phyloP scores from a whole-genome alignment of 148 eudicot genomes.

The Fagopyrum homotropicum region DNA sequence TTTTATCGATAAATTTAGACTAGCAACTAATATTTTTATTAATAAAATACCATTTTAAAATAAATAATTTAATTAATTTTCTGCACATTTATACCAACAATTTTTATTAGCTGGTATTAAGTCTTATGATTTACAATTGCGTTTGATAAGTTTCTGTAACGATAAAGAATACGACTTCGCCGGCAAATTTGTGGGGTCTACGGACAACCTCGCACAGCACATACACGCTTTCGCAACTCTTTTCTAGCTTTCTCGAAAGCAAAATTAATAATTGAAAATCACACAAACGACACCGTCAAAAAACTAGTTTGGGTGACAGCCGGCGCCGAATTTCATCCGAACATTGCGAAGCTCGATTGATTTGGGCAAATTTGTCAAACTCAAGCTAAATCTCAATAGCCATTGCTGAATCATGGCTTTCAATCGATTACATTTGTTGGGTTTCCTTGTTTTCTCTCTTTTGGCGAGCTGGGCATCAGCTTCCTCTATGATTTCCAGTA shows the following conservation, averaged over 20 bases:
- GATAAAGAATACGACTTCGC: background rate
- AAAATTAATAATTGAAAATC: background rate
- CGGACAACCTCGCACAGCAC: slow-evolving; percentile 14
- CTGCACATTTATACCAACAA: too few relatives aligned
- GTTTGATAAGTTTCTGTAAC: too few relatives aligned
- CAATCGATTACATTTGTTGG: slow-evolving; percentile 21
- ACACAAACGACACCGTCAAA: background rate
- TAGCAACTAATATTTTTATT: too few relatives aligned
- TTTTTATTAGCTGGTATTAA: too few relatives aligned
- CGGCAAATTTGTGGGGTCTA: slow-evolving; percentile 9
- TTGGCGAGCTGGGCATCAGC: slow-evolving; percentile 34
- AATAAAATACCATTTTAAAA: too few relatives aligned
- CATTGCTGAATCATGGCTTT: slow-evolving; percentile 26
- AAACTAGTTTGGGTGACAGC: background rate
- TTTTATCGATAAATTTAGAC: too few relatives aligned
- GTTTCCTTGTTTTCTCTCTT: slow-evolving; percentile 42
- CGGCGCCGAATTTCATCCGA: slow-evolving; percentile 2
- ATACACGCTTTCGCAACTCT: slow-evolving; percentile 9
- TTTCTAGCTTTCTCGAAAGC: background rate
- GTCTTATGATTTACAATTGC: too few relatives aligned
- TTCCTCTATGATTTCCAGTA: slow-evolving; percentile 7
- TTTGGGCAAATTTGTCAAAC: background rate
- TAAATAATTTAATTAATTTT: too few relatives aligned
- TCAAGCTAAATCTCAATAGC: background rate
- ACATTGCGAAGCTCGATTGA: background rate